phyloP scores from a whole-genome alignment of 139 green algal genomes.

The Tetraselmis striata region DNA sequence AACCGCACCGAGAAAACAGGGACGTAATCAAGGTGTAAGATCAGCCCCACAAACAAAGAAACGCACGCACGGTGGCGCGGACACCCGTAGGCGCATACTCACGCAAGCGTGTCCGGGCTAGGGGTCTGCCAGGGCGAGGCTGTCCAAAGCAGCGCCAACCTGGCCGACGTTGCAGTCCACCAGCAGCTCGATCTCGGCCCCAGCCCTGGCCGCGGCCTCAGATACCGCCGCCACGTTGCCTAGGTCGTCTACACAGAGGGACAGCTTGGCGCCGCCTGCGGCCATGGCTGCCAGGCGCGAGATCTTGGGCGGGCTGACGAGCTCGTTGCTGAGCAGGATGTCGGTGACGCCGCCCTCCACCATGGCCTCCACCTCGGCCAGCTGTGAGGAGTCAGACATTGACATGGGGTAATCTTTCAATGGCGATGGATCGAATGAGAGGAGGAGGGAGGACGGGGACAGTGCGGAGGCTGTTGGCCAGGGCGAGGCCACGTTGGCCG shows the following conservation, averaged over 20 bases:
- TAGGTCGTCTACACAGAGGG: slow-evolving; percentile 21
- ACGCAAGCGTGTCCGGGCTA: no score
- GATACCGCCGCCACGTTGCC: slow-evolving; percentile 21
- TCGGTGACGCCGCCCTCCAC: slow-evolving; percentile 32
- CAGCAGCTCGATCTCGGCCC: slow-evolving; percentile 23
- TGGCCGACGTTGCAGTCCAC: slow-evolving; percentile 44
- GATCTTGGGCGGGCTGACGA: slow-evolving; percentile 32
- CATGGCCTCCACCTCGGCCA: slow-evolving; percentile 38
- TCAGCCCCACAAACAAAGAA: no score
- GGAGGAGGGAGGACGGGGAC: no score
- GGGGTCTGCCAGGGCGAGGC: no score
- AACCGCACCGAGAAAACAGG: no score
- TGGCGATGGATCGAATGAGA: neutral
- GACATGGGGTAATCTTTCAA: neutral
- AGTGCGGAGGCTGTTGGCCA: no score
- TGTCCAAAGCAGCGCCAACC: no score
- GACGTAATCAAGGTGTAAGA: no score
- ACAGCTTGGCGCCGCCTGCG: slow-evolving; percentile 14
- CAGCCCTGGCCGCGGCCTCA: neutral
- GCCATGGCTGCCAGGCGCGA: slow-evolving; percentile 26
- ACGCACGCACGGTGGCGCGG: no score
- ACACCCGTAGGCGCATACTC: no score
- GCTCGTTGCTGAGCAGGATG: slow-evolving; percentile 38
- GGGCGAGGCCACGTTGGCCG: neutral
- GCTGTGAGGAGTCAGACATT: slow-evolving; percentile 1